Conservation (phyloP, 768 basidiomycete species). For the Termitomyces sp. region DNA sequence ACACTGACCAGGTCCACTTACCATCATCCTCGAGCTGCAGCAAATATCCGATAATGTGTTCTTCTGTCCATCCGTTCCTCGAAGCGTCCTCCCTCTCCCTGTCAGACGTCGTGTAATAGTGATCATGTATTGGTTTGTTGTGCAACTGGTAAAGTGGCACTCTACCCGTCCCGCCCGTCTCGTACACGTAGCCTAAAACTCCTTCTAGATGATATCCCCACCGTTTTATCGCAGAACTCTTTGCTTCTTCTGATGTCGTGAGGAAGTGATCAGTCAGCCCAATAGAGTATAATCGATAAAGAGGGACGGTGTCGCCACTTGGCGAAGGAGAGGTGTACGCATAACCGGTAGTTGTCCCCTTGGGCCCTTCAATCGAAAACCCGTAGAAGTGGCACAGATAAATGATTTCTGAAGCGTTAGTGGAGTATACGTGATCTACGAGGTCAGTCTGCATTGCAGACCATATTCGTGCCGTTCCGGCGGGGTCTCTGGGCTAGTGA, state of each 20-base stretch:
- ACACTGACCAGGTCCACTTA: not conserved
- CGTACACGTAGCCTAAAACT: slow-evolving; percentile 15
- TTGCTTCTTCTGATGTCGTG: slow-evolving; percentile 13
- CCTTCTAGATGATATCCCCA: slow-evolving; percentile 17
- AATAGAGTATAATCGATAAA: slow-evolving; percentile 16
- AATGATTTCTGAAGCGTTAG: slow-evolving; percentile 14
- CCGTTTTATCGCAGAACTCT: slow-evolving; percentile 14
- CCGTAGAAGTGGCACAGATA: slow-evolving; percentile 17
- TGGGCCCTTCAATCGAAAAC: slow-evolving; percentile 14
- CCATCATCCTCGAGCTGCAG: slow-evolving; percentile 7
- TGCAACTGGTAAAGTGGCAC: slow-evolving; percentile 16
- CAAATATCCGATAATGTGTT: slow-evolving; percentile 14
- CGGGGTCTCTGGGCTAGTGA: slow-evolving; percentile 7
- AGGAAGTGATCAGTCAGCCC: slow-evolving; percentile 15
- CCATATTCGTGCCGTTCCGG: slow-evolving; percentile 14
- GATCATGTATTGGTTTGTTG: slow-evolving; percentile 13
- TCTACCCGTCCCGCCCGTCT: slow-evolving; percentile 7
- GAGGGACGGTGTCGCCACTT: slow-evolving; percentile 11
- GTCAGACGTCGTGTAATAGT: slow-evolving; percentile 18
- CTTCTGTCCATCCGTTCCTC: slow-evolving; percentile 17
- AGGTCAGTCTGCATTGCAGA: slow-evolving; percentile 17
- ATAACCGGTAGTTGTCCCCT: slow-evolving; percentile 15
- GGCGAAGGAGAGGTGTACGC: slow-evolving; percentile 11
- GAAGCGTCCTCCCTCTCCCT: slow-evolving; percentile 16
- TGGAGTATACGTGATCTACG: slow-evolving; percentile 19